phyloP scores from a whole-genome alignment of 306 rosid genomes.

The Inga oerstediana region DNA sequence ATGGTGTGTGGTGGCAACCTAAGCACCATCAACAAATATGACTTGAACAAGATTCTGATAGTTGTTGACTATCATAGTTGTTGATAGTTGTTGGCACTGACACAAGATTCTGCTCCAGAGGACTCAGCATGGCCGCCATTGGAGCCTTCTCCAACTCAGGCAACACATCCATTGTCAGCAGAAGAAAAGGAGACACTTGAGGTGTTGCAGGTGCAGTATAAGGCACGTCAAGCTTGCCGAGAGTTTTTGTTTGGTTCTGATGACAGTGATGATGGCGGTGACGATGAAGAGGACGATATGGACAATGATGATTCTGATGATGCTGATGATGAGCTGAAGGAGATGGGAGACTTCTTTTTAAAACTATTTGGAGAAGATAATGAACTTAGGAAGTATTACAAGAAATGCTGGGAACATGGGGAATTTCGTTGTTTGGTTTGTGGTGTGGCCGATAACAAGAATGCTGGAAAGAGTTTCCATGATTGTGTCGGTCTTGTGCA shows the following conservation, averaged over 20 bases:
- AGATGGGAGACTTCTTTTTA: conserved; percentile 41
- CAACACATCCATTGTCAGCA: neutral
- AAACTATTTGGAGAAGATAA: conserved; percentile 49
- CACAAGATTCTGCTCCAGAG: neutral
- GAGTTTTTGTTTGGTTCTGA: conserved; percentile 28
- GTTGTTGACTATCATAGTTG: no score
- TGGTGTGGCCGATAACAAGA: conserved; percentile 54
- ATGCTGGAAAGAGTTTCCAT: conserved; percentile 48
- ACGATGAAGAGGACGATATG: neutral
- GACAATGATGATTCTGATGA: conserved; percentile 20
- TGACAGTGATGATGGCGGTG: neutral
- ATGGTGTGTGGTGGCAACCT: neutral
- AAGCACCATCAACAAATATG: no score
- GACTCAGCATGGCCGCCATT: conserved; percentile 37
- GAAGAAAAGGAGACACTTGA: conserved; percentile 31
- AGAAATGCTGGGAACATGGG: conserved; percentile 52
- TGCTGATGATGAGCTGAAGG: conserved; percentile 16
- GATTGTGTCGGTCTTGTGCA: conserved; percentile 62
- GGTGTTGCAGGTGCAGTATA: conserved; percentile 38
- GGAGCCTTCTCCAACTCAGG: conserved; percentile 14
- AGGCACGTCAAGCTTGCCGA: conserved; percentile 41
- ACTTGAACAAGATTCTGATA: no score
- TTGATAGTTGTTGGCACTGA: neutral
- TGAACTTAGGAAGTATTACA: conserved; percentile 54
- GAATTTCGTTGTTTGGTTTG: conserved; percentile 75